phyloP scores from a whole-genome alignment of 768 basidiomycete species.

The Leccinum aurantiacum region DNA sequence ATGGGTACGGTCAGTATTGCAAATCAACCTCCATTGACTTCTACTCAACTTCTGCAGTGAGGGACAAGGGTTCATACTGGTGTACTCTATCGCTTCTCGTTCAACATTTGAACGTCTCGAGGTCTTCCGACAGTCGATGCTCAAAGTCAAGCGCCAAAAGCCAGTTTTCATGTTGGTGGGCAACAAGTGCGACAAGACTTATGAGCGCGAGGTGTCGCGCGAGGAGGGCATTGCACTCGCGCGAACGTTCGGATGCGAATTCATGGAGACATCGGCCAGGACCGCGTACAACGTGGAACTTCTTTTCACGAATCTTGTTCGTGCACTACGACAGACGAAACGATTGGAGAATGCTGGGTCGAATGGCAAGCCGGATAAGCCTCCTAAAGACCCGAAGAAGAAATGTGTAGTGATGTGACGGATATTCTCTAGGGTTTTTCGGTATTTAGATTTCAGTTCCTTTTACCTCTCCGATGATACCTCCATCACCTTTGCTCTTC shows the following conservation, averaged over 20 bases:
- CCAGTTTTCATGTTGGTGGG: constrained; percentile 94
- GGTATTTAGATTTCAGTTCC: constrained; percentile 64
- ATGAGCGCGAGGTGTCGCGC: constrained; percentile 85
- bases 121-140: constrained; percentile 86
- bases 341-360: constrained; percentile 42
- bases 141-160: constrained; percentile 81
- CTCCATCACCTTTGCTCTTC: constrained; percentile 43
- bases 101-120: constrained; percentile 89
- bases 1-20: constrained; percentile 83
- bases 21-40: constrained; percentile 5
- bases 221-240: constrained; percentile 88
- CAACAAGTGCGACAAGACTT: constrained; percentile 93
- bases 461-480: constrained; percentile 84
- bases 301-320: constrained; percentile 86
- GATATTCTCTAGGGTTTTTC: constrained; percentile 57
- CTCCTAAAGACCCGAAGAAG: constrained; percentile 46
- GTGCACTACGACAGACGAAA: constrained; percentile 72
- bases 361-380: constrained; percentile 40
- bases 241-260: constrained; percentile 83
- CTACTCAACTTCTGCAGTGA: constrained; percentile 54
- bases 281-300: constrained; percentile 90
- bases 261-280: constrained; percentile 97
- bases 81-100: constrained; percentile 95
- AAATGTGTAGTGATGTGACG: constrained; percentile 82
- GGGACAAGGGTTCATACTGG: constrained; percentile 96